These are phyloP conservation scores for Plasmopara halstedii DNA, from an alignment of 352 stramenopile species.

Conservation along the genomic window DNA sequence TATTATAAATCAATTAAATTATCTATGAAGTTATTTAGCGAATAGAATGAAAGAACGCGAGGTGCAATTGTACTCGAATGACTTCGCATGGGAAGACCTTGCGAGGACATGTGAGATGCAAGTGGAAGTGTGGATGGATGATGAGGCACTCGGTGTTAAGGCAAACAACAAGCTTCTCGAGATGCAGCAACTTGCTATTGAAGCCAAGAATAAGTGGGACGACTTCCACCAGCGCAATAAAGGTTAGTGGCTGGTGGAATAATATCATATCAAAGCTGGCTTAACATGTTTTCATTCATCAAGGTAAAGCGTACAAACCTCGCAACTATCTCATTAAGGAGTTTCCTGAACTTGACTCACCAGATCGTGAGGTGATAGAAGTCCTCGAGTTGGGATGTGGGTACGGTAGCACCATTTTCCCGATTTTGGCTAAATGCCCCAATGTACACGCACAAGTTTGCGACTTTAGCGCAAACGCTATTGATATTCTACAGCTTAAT, in stretches of 20 bases:
- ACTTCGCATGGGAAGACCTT: constrained; percentile 74
- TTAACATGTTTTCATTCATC: neutral
- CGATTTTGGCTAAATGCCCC: constrained; percentile 59
- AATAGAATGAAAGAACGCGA: constrained; percentile 5
- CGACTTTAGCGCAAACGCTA: constrained; percentile 78
- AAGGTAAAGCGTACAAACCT: constrained; percentile 76
- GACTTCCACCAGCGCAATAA: constrained; percentile 74
- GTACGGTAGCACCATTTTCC: constrained; percentile 83
- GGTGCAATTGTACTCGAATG: constrained; percentile 64
- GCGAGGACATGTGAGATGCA: constrained; percentile 33
- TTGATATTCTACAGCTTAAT: constrained; percentile 56
- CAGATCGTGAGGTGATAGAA: constrained; percentile 28
- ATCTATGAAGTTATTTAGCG: too few species aligned
- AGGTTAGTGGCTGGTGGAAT: constrained; percentile 16
- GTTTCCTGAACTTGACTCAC: constrained; percentile 56
- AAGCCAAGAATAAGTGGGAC: constrained; percentile 69
- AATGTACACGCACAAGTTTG: constrained; percentile 65
- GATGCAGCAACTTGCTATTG: constrained; percentile 28
- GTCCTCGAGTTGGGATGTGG: constrained; percentile 81
- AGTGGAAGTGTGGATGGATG: constrained; percentile 5
- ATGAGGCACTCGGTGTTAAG: constrained; percentile 2
- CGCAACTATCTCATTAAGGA: constrained; percentile 77
- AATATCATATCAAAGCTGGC: constrained; percentile 1
- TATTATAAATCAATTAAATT: constrained; percentile 1
- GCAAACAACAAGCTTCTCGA: constrained; percentile 1